A percentile compares a stretch with the other conserved stretches of the same genome.
Evolutionary conservation across 176 grass and related monocot species (phyloP).

Genomic region (Triticum timopheevii): DNA sequence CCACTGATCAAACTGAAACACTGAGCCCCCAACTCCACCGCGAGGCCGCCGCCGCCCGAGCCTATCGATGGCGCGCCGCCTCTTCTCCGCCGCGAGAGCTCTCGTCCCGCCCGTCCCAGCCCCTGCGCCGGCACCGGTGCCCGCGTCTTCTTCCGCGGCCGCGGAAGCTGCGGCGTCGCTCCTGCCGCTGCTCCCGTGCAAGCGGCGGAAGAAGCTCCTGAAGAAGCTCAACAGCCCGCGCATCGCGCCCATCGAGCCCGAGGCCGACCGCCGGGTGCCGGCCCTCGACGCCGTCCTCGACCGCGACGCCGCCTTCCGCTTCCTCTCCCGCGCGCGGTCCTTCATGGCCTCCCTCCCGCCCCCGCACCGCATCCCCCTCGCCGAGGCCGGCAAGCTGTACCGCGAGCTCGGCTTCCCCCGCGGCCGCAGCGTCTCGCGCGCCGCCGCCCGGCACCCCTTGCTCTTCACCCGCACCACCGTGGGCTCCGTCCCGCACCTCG

Average conservation of each 20-base stretch:
- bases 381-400: constrained; percentile 59
- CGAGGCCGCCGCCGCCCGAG: background rate
- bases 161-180: constrained; percentile 47
- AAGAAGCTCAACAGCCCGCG: constrained; percentile 71
- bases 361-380: constrained; percentile 60
- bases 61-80: constrained; percentile 30
- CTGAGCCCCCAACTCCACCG: background rate
- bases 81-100: constrained; percentile 54
- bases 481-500: constrained; percentile 55
- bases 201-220: constrained; percentile 65
- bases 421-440: constrained; percentile 58
- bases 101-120: constrained; percentile 27
- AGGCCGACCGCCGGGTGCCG: constrained; percentile 39
- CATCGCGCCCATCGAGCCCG: constrained; percentile 69
- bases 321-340: constrained; percentile 57
- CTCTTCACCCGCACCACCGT: constrained; percentile 59
- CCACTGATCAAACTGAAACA: background rate
- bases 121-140: background rate
- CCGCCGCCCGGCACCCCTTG: constrained; percentile 53
- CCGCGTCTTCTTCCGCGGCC: constrained; percentile 16
- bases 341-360: constrained; percentile 58
- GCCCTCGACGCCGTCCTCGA: constrained; percentile 56
- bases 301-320: constrained; percentile 63
- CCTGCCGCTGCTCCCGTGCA: constrained; percentile 72
- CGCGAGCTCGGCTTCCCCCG: constrained; percentile 76